These are phyloP conservation scores for Nectriaceae sp. DNA, from an alignment of 2,329 filamentous ascomycete species.

Conservation along the genomic window DNA sequence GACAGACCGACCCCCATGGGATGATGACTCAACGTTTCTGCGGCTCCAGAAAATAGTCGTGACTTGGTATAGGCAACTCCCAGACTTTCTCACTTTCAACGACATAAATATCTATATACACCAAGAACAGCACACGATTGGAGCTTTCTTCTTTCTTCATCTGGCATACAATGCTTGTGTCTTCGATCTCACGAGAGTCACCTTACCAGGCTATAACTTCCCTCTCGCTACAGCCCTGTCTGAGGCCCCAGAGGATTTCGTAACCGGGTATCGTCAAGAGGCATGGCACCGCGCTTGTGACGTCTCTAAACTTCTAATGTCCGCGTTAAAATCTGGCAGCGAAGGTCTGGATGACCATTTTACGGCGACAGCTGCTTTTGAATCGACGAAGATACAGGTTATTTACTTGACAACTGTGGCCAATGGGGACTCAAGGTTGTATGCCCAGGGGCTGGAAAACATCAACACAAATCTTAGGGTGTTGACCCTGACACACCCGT, in stretches of 20 bases:
- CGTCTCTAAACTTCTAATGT: not conserved
- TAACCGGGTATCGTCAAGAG: not conserved
- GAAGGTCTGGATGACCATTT: not conserved
- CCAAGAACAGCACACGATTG: conserved; percentile 1
- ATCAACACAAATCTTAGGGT: not conserved
- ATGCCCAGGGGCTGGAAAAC: not conserved
- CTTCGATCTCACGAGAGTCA: not conserved
- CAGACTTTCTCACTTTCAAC: conserved; percentile 4
- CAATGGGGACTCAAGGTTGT: not conserved
- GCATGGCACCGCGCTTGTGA: not conserved
- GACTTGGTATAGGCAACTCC: conserved; percentile 1
- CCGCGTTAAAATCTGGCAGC: not conserved
- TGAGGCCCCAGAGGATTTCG: not conserved
- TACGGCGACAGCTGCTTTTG: not conserved
- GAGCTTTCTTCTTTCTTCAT: not conserved
- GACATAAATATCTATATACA: conserved; percentile 5
- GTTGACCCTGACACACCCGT: not conserved
- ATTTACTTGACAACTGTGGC: not conserved
- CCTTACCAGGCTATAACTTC: not conserved
- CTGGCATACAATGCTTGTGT: not conserved
- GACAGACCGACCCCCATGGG: not conserved
- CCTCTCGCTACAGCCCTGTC: not conserved
- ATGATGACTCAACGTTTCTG: not conserved
- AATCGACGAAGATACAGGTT: not conserved
- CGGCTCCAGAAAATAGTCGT: not conserved